Conservation (phyloP, 2,329 filamentous ascomycete genomes). For the Bipolaris victoriae region DNA sequence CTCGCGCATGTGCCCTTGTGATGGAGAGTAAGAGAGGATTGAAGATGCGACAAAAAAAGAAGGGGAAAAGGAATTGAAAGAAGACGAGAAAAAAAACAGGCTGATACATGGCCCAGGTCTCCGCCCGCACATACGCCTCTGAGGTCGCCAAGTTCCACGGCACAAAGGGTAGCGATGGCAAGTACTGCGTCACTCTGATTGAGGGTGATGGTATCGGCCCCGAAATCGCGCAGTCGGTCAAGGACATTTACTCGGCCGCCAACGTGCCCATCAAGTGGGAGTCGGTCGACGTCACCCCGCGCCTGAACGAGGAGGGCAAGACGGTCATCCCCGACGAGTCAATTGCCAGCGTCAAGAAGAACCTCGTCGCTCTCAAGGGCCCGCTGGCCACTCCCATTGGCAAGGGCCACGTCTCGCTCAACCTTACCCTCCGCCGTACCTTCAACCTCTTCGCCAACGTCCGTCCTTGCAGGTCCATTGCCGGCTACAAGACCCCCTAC, state of each 20-base stretch:
- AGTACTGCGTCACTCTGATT: slow-evolving; percentile 94
- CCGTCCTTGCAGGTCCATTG: slow-evolving; percentile 94
- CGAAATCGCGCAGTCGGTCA: slow-evolving; percentile 96
- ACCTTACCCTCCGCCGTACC: slow-evolving; percentile 96
- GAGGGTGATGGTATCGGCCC: slow-evolving; percentile 99
- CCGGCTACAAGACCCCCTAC: slow-evolving; percentile 98
- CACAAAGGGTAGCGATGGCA: slow-evolving; percentile 86
- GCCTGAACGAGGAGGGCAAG: slow-evolving; percentile 91
- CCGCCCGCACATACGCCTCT: slow-evolving; percentile 62
- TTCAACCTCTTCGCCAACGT: slow-evolving; percentile 99
- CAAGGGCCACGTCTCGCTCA: slow-evolving; percentile 98
- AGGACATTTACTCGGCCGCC: slow-evolving; percentile 97
- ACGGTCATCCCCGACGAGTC: slow-evolving; percentile 92
- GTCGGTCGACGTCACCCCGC: slow-evolving; percentile 92
- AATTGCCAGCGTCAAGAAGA: slow-evolving; percentile 90
- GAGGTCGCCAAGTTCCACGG: slow-evolving; percentile 91
- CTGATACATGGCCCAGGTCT: slow-evolving; percentile 27
- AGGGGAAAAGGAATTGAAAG: not conserved
- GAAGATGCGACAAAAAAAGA: not conserved
- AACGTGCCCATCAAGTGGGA: slow-evolving; percentile 98
- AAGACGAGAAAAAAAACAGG: not conserved
- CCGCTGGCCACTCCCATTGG: slow-evolving; percentile 97
- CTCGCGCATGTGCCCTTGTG: not conserved
- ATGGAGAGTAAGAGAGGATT: not conserved
- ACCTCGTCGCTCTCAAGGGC: slow-evolving; percentile 97